phyloP scores from a whole-genome alignment of 169 alveolate genomes.

The Eimeria falciformis region DNA sequence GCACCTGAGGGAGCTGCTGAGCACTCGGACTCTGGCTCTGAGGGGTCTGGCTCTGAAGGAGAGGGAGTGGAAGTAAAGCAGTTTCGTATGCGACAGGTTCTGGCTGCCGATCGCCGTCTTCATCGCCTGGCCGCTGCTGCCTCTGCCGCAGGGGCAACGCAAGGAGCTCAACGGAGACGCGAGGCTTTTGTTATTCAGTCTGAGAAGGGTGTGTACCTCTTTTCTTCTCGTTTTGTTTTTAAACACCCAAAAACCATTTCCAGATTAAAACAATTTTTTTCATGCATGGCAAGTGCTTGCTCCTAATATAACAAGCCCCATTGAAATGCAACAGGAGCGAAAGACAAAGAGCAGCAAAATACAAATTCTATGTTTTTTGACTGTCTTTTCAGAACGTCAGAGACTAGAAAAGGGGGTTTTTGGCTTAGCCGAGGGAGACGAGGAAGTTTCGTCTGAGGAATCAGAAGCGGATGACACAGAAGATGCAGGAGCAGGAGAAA shows the following conservation, averaged over 20 bases:
- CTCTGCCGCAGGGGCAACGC: not conserved
- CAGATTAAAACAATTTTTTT: no score
- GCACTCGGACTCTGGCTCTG: not conserved
- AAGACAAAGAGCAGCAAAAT: no score
- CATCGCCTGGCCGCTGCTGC: constrained; percentile 62
- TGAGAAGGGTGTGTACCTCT: not conserved
- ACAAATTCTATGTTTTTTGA: not conserved
- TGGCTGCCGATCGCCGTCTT: constrained; percentile 22
- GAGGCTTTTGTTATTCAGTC: constrained; percentile 3
- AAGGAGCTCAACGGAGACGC: not conserved
- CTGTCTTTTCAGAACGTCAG: not conserved
- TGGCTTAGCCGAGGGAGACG: not conserved
- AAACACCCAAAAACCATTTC: not conserved
- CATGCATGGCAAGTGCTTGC: no score
- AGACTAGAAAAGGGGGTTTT: not conserved
- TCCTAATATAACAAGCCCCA: no score
- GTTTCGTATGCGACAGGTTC: constrained; percentile 61
- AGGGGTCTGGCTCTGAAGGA: constrained; percentile 24
- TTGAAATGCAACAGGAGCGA: no score
- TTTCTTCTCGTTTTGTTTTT: not conserved
- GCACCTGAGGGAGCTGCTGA: constrained; percentile 23
- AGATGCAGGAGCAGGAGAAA: constrained; percentile 21
- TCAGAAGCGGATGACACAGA: not conserved
- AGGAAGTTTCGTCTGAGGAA: not conserved
- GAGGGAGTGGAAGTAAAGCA: constrained; percentile 38